Base-by-base conservation (phyloP, 169 alveolate species). In the Neospora caninum region DNA sequence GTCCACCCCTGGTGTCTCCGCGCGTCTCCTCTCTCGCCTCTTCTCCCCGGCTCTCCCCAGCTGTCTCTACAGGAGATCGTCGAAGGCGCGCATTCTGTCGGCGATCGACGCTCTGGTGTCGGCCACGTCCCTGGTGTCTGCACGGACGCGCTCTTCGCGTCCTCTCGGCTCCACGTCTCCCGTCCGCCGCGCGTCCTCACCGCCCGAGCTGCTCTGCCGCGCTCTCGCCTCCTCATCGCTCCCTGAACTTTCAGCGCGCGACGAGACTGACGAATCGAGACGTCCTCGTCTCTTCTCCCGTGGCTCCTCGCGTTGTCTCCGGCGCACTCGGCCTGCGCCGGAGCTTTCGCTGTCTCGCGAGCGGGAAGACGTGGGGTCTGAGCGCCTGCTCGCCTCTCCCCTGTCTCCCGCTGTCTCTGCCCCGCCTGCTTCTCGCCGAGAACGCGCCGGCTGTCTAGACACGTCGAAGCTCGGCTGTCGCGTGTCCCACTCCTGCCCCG, bases 41-140 rank as follows among this genome's bases (percentile, higher is more conserved):
- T 53, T 53, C 64, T 53, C 27, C 7, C 27, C 7, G 64, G 7
- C 64, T 53, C 64, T 53, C 64, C 7, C n/a, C 58, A 49, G 58
- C 22, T 49, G 58, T 49, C 58, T 64, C 73, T 64, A 64, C 73
- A 64, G n/a, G n/a, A 64, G 73, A 29, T 64, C 73, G 73, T 64
- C n/a, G 73, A 64, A 64, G 73, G 73, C 73, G n/a, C 73, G 1
- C 73, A 64, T 64, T 64, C 73, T 64, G 73, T 64, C 73, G n/a
- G 73, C 73, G 34, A 64, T 27, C 31, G 64, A 53, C 27, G 73
- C 1, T 22, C 34, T 64, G 31, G 73, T 1, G 16, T 16, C 73
- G 7, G 73, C n/a, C n/a, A 16, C 7, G 73, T 4, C 73, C n/a
- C 34, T 29, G 16, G 73, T 6, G 73, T 27, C 34, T 64, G 73